phyloP scores from a whole-genome alignment of 1,139 yeast genomes.

The Tardiomyces blankii region DNA sequence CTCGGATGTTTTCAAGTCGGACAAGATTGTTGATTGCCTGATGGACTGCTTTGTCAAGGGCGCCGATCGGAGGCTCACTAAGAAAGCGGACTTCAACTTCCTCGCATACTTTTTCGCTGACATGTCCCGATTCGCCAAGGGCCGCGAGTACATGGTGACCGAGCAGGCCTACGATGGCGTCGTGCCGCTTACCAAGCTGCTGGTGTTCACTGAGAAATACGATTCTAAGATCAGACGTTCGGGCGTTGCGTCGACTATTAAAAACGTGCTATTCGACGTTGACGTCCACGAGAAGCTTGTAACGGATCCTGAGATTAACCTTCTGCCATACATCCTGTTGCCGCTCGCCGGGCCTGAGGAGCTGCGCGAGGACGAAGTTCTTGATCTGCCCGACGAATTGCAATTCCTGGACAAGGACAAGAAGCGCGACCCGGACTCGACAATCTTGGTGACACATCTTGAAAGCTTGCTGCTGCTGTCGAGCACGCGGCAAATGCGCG shows the following conservation, averaged over 20 bases:
- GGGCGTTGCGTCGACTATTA: slow-evolving; percentile 89
- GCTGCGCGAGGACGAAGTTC: slow-evolving; percentile 75
- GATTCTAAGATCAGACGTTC: slow-evolving; percentile 74
- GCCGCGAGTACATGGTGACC: slow-evolving; percentile 66
- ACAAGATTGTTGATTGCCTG: slow-evolving; percentile 62
- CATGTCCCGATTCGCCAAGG: slow-evolving; percentile 60
- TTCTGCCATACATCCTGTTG: slow-evolving; percentile 69
- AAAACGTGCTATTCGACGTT: slow-evolving; percentile 77
- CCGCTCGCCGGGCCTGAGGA: slow-evolving; percentile 80
- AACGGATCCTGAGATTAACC: slow-evolving; percentile 51
- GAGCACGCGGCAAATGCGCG: slow-evolving; percentile 64
- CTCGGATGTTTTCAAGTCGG: slow-evolving; percentile 40
- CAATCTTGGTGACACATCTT: slow-evolving; percentile 53
- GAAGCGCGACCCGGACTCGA: slow-evolving; percentile 57
- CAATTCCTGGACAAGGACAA: slow-evolving; percentile 73
- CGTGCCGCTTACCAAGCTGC: slow-evolving; percentile 66
- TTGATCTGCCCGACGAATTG: slow-evolving; percentile 79
- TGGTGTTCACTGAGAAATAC: slow-evolving; percentile 75
- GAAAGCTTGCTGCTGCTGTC: slow-evolving; percentile 71
- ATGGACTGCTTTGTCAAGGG: slow-evolving; percentile 91
- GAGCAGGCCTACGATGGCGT: slow-evolving; percentile 64
- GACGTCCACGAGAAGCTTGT: slow-evolving; percentile 52
- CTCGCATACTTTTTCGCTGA: slow-evolving; percentile 86
- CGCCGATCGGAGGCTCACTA: slow-evolving; percentile 56
- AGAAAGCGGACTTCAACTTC: slow-evolving; percentile 68